Evolutionary conservation across 2,329 filamentous ascomycete genomes (phyloP).

Genomic region (Trichoderma koningiopsis): DNA sequence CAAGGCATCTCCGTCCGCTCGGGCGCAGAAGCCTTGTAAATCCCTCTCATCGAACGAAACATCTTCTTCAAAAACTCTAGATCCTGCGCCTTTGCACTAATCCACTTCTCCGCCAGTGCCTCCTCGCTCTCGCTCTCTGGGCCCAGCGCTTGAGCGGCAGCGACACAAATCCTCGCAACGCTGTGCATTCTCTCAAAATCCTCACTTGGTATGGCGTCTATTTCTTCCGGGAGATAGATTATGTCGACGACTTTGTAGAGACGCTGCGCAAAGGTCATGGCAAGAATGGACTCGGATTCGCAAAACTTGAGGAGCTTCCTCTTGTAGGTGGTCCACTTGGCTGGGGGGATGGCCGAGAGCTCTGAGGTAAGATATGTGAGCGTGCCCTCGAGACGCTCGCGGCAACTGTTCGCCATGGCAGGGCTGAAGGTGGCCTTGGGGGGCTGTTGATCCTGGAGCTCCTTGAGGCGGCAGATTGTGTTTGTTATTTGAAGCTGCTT

Average conservation of each 20-base stretch:
- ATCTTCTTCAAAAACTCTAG: constrained; percentile 33
- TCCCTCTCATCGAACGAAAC: constrained; percentile 13
- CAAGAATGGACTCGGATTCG: constrained; percentile 19
- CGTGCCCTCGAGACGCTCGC: constrained; percentile 9
- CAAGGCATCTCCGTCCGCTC: not conserved
- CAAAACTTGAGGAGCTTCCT: constrained; percentile 30
- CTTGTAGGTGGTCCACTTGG: constrained; percentile 32
- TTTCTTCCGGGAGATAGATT: constrained; percentile 36
- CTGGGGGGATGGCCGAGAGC: constrained; percentile 29
- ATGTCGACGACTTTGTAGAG: constrained; percentile 33
- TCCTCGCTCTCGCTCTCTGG: constrained; percentile 29
- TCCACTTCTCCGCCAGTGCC: constrained; percentile 32
- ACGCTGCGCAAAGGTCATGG: constrained; percentile 30
- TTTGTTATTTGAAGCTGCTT: not conserved
- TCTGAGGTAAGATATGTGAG: constrained; percentile 18
- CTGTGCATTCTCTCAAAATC: constrained; percentile 35
- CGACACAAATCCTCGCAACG: constrained; percentile 33
- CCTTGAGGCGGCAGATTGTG: constrained; percentile 9
- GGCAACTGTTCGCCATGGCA: constrained; percentile 4
- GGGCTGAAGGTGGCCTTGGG: constrained; percentile 8
- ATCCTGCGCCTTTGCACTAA: constrained; percentile 32
- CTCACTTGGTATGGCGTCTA: constrained; percentile 29
- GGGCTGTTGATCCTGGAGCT: not conserved
- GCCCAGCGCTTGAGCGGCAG: constrained; percentile 34
- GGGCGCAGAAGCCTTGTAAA: not conserved